Base-by-base conservation (phyloP, 805 yeast genomes). In the Wickerhamiella dianesei region DNA sequence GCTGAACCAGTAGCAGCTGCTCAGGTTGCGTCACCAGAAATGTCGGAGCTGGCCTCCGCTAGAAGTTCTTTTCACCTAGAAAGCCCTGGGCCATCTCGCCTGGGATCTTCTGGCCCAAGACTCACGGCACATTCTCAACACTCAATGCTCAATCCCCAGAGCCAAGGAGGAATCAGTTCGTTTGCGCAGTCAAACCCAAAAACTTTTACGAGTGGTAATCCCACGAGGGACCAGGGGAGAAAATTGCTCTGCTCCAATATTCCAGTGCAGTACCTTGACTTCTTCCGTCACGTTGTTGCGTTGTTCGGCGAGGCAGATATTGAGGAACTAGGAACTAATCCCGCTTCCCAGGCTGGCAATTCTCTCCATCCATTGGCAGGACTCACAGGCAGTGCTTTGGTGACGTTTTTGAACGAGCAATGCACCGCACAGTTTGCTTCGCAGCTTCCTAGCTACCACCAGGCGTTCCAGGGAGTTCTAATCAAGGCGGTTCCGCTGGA, bases 281-380 rank as follows among this genome's bases (percentile, higher is more conserved):
- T 25, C 32, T 36, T 36, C 39, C 21, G 41, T 19, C 21, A 39
- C n/a, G n/a, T 39, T 17, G 25, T 39, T 6, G 25, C n/a, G 5
- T 19, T 21, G 41, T 39, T 19, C 17, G 41, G 41, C 6, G 41
- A 39, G 14, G 41, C 41, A 19, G 41, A 39, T 8, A 20, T 39
- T 21, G 20, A 39, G 41, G 16, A 14, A 14, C 25, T 19, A 5
- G 41, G 21, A 6, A 5, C 41, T 6, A 20, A 25, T 12, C 6
- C 32, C 32, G 12, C 6, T 25, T 25, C 32, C 9, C 32, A n/a
- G n/a, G n/a, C n/a, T n/a, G n/a, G n/a, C n/a, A n/a, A n/a, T n/a
- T n/a, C n/a, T n/a, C 32, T 12, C 32, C 32, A 25, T 25, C 32
- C 32, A 12, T 25, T 25, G 32, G 12, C 32, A 6, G 32, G 32